phyloP scores from a whole-genome alignment of 2,329 filamentous ascomycete genomes.

The Chrysoporthe austroafricana region DNA sequence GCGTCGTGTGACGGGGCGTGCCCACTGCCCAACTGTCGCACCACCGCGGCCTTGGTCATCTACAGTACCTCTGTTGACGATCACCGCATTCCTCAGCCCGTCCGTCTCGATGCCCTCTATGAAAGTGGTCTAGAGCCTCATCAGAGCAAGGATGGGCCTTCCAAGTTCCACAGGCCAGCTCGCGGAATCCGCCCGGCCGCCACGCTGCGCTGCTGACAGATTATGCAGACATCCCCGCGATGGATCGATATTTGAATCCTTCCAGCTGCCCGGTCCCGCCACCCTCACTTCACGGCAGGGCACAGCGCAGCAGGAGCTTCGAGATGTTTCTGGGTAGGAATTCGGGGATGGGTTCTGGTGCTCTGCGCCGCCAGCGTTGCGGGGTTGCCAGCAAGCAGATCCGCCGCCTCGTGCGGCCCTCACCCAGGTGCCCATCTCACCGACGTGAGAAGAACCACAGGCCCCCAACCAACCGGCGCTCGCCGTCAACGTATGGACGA shows the following conservation, averaged over 20 bases:
- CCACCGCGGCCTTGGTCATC: background rate
- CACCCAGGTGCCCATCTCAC: background rate
- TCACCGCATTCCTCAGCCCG: conserved; percentile 9
- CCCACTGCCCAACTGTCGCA: background rate
- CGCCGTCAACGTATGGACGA: background rate
- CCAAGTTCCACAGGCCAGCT: background rate
- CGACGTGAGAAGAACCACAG: background rate
- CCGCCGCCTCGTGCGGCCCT: background rate
- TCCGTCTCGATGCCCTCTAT: background rate
- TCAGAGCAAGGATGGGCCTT: background rate
- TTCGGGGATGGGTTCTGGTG: background rate
- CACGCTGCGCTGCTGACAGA: conserved; percentile 13
- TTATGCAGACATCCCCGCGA: conserved; percentile 15
- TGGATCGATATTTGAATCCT: conserved; percentile 18
- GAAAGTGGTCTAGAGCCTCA: background rate
- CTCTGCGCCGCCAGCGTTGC: background rate
- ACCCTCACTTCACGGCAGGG: background rate
- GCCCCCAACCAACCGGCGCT: background rate
- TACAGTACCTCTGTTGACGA: background rate
- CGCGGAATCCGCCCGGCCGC: conserved; percentile 7
- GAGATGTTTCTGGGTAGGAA: background rate
- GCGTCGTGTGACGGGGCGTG: background rate
- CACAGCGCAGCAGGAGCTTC: background rate
- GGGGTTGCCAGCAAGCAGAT: background rate
- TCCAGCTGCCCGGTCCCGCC: background rate